phyloP scores from a whole-genome alignment of 1,284 basidiomycete species.

The Phylloporus sp. region DNA sequence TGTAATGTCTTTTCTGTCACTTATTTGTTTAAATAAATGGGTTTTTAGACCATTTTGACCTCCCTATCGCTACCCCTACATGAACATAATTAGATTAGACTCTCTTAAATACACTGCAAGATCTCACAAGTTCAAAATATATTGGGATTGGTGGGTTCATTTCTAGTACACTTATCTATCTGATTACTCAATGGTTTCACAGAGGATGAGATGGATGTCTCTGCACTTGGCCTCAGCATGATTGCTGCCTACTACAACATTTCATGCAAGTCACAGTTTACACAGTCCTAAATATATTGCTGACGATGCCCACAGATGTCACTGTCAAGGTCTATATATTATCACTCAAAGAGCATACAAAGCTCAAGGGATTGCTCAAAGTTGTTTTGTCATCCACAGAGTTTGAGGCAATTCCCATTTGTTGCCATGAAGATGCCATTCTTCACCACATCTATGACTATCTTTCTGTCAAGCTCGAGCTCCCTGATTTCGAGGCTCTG shows the following conservation, averaged over 20 bases:
- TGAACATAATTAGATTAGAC: no score
- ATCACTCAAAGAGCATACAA: slow-evolving; percentile 96
- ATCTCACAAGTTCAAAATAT: slow-evolving; percentile 94
- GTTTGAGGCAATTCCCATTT: slow-evolving; percentile 94
- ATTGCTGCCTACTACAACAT: slow-evolving; percentile 95
- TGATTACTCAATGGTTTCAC: slow-evolving; percentile 23
- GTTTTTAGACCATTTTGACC: no score
- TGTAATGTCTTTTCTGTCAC: no score
- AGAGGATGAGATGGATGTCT: slow-evolving; percentile 95
- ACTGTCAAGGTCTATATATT: slow-evolving; percentile 97
- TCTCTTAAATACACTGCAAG: slow-evolving; percentile 75
- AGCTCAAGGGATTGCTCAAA: slow-evolving; percentile 95
- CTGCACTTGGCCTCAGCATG: slow-evolving; percentile 93
- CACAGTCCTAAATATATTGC: not conserved
- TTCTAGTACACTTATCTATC: not conserved
- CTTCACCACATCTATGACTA: slow-evolving; percentile 93
- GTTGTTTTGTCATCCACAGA: slow-evolving; percentile 96
- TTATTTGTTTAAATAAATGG: no score
- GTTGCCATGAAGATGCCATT: slow-evolving; percentile 87
- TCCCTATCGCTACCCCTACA: no score
- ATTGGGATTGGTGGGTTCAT: slow-evolving; percentile 82
- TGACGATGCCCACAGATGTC: slow-evolving; percentile 64
- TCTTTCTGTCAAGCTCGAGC: slow-evolving; percentile 94
- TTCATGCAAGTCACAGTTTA: slow-evolving; percentile 63
- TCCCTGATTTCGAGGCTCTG: slow-evolving; percentile 88